Evolutionary conservation across 1,284 basidiomycete genomes (phyloP).

Genomic region (Exsudoporus floridanus): DNA sequence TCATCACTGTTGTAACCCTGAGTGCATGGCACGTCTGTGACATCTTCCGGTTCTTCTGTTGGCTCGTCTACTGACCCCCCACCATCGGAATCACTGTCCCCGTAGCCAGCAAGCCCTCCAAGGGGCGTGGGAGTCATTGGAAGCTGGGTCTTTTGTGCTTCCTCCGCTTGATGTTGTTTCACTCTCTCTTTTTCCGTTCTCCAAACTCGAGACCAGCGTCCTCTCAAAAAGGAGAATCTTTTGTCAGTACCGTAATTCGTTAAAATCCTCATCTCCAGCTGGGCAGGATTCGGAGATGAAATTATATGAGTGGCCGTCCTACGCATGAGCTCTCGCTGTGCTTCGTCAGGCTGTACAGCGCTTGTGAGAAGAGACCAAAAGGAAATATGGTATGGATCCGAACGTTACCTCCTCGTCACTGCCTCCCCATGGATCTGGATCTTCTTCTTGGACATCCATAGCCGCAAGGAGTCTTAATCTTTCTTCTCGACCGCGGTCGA

Average conservation of each 20-base stretch:
- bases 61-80: conserved; percentile 22
- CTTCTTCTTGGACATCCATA: conserved; percentile 43
- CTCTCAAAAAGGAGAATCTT: conserved; percentile 76
- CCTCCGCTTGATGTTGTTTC: conserved; percentile 25
- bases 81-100: conserved; percentile 49
- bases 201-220: conserved; percentile 72
- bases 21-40: neutral
- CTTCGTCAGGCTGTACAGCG: conserved; percentile 58
- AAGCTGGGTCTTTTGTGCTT: conserved; percentile 8
- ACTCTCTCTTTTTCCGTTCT: conserved; percentile 34
- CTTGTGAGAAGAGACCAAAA: conserved; percentile 12
- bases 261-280: conserved; percentile 84
- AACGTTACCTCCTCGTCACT: conserved; percentile 69
- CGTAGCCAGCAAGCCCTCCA: conserved; percentile 58
- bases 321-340: conserved; percentile 66
- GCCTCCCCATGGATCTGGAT: conserved; percentile 59
- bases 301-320: conserved; percentile 71
- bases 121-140: conserved; percentile 35
- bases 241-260: conserved; percentile 74
- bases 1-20: conserved; percentile 16
- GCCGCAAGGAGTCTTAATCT: conserved; percentile 58
- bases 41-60: conserved; percentile 3
- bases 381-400: neutral
- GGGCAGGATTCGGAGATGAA: conserved; percentile 68
- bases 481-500: conserved; percentile 62